Conservation (phyloP, 148 eudicot genomes). For the Chenopodium formosanum region DNA sequence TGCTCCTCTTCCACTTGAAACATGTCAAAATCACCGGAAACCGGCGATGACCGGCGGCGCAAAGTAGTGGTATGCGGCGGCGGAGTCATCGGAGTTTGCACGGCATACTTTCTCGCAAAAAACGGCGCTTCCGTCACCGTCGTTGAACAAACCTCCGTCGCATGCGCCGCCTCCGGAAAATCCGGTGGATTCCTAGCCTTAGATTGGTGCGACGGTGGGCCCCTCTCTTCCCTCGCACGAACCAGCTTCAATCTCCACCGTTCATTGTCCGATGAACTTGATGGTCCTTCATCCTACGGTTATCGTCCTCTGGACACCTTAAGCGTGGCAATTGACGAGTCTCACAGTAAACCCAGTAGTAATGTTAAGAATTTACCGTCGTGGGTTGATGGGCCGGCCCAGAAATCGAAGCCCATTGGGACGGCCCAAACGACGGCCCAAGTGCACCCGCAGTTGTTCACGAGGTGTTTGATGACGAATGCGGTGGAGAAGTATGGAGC, state of each 20-base stretch:
- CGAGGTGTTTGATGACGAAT: constrained; percentile 45
- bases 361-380: constrained; percentile 30
- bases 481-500: constrained; percentile 68
- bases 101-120: constrained; percentile 74
- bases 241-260: constrained; percentile 53
- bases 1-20: constrained; percentile 18
- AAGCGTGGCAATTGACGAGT: constrained; percentile 53
- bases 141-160: constrained; percentile 68
- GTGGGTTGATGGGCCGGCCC: constrained; percentile 76
- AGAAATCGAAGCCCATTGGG: constrained; percentile 46
- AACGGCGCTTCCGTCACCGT: constrained; percentile 67
- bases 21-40: constrained; percentile 23
- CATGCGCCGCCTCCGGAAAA: constrained; percentile 91
- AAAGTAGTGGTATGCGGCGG: constrained; percentile 84
- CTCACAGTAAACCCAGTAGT: background rate
- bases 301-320: constrained; percentile 67
- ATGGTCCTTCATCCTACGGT: constrained; percentile 66
- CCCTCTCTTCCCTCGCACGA: constrained; percentile 66
- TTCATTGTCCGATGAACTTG: constrained; percentile 54
- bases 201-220: constrained; percentile 80
- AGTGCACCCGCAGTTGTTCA: constrained; percentile 76
- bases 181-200: constrained; percentile 86
- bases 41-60: constrained; percentile 26
- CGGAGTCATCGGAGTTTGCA: constrained; percentile 89
- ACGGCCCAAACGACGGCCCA: constrained; percentile 71